phyloP scores from a whole-genome alignment of 1,284 basidiomycete genomes.

The Irpex sp. region DNA sequence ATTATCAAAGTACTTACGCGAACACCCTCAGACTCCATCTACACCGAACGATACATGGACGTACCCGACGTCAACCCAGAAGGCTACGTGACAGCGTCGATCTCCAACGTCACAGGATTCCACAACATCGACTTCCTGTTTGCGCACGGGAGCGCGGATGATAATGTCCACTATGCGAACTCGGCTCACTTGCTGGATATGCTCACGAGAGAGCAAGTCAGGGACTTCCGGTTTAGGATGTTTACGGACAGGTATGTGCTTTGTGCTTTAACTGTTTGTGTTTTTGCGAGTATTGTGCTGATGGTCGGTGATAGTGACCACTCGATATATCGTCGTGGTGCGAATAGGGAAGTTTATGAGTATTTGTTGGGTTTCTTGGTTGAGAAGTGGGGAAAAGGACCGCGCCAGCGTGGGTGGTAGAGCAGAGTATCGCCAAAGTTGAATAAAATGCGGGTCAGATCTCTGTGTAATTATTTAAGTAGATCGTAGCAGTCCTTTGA shows the following conservation, averaged over 20 bases:
- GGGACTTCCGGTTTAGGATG: conserved; percentile 87
- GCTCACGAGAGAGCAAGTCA: conserved; percentile 73
- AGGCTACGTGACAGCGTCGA: conserved; percentile 82
- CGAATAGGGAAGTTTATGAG: conserved; percentile 80
- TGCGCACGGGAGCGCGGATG: conserved; percentile 90
- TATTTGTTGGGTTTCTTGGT: conserved; percentile 80
- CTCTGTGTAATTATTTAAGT: no score
- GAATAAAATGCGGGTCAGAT: no score
- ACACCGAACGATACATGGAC: conserved; percentile 97
- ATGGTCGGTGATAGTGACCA: conserved; percentile 61
- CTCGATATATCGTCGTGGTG: conserved; percentile 65
- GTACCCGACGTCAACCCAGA: conserved; percentile 69
- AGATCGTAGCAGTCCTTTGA: no score
- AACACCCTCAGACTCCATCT: conserved; percentile 62
- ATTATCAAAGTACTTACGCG: background rate
- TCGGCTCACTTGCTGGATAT: conserved; percentile 89
- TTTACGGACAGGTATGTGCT: conserved; percentile 84
- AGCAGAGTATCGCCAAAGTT: background rate
- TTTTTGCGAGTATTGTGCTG: conserved; percentile 5
- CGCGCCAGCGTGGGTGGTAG: conserved; percentile 51
- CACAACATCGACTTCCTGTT: conserved; percentile 74
- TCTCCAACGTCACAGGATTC: conserved; percentile 85
- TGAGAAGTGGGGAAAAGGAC: conserved; percentile 90
- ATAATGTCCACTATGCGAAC: conserved; percentile 93
- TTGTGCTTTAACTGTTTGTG: background rate